Percentiles rank a stretch among this genome's conserved stretches.
Conservation (phyloP, 371 early-diverging fungal genomes). For the Gilbertella persicaria region DNA sequence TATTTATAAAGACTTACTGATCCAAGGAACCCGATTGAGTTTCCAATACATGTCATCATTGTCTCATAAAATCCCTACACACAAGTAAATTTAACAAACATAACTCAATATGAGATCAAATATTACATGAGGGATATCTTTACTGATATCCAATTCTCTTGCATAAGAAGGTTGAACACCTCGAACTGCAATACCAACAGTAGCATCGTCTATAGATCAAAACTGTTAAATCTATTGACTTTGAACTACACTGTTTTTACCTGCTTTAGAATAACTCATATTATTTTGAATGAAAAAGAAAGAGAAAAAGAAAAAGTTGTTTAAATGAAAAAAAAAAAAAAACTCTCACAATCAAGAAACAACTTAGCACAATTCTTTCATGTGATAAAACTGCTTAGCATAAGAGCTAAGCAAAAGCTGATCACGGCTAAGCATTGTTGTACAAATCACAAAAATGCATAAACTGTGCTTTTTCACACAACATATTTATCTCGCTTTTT, state of each 20-base stretch:
- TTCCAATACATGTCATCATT: slow-evolving; percentile 52
- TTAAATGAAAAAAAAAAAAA: slow-evolving; percentile 3
- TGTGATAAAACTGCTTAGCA: no score
- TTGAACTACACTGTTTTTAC: background rate
- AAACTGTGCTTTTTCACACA: no score
- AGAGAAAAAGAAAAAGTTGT: slow-evolving; percentile 4
- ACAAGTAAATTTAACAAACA: background rate
- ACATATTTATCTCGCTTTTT: no score
- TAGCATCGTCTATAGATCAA: slow-evolving; percentile 13
- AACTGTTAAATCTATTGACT: no score
- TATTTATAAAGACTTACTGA: slow-evolving; percentile 34
- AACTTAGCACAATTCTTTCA: no score
- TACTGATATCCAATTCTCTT: slow-evolving; percentile 24
- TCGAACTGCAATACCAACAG: slow-evolving; percentile 24
- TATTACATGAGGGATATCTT: slow-evolving; percentile 9
- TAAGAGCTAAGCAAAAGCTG: no score
- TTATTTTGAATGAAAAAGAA: slow-evolving; percentile 1
- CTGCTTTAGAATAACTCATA: slow-evolving; percentile 13
- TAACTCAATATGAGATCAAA: background rate
- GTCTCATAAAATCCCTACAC: slow-evolving; percentile 44
- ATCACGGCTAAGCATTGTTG: no score
- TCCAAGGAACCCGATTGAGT: slow-evolving; percentile 45
- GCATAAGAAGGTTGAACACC: slow-evolving; percentile 40
- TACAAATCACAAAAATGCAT: no score
- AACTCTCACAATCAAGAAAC: background rate